Conservation (phyloP, 306 rosid species). For the Rosa persica region DNA sequence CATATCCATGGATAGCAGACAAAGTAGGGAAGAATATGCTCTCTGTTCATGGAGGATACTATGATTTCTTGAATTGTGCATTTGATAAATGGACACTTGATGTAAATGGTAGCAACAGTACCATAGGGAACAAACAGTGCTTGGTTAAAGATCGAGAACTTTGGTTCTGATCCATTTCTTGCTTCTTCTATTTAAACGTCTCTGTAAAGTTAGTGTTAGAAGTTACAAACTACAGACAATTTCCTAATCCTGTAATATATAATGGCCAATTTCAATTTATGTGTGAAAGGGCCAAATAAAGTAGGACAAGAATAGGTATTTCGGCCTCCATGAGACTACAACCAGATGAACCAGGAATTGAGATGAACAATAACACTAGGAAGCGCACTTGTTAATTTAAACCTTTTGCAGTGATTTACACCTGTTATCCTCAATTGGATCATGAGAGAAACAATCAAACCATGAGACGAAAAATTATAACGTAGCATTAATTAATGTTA, state of each 20-base stretch:
- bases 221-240: background rate
- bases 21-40: slow-evolving; percentile 51
- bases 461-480: no score
- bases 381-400: background rate
- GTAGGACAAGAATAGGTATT: background rate
- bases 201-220: background rate
- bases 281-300: background rate
- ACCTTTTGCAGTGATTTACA: background rate
- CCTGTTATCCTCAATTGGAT: no score
- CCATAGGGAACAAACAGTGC: slow-evolving; percentile 16
- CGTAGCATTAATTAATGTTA: no score
- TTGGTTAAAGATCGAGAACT: slow-evolving; percentile 48
- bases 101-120: slow-evolving; percentile 27
- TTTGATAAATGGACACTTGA: slow-evolving; percentile 96
- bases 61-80: slow-evolving; percentile 66
- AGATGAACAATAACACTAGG: background rate
- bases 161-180: slow-evolving; percentile 47
- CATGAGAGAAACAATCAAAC: no score
- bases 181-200: background rate
- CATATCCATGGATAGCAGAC: slow-evolving; percentile 87
- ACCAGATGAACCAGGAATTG: background rate
- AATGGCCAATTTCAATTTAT: background rate
- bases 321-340: no score
- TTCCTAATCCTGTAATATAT: background rate
- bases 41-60: slow-evolving; percentile 76